Conservation (phyloP, 2,329 filamentous ascomycete species). For the Claviceps fusiformis region DNA sequence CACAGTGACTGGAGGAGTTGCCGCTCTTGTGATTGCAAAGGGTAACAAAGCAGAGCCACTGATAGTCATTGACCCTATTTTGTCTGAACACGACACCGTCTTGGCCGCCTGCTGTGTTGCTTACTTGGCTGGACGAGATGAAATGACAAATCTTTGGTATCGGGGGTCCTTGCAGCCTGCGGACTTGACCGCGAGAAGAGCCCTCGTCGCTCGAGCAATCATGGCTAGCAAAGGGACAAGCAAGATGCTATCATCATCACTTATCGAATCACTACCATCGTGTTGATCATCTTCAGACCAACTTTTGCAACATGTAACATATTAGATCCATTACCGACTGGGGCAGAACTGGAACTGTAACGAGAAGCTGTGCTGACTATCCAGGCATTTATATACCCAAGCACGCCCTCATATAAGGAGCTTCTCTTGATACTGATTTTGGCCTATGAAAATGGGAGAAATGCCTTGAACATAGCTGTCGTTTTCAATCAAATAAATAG, state of each 20-base stretch:
- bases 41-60: conserved; percentile 21
- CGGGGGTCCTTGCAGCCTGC: conserved; percentile 51
- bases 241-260: conserved; percentile 18
- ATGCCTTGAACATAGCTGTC: no score
- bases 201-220: conserved; percentile 25
- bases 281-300: background rate
- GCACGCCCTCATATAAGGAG: no score
- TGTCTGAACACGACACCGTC: conserved; percentile 65
- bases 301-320: background rate
- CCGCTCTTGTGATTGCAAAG: conserved; percentile 50
- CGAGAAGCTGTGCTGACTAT: background rate
- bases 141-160: conserved; percentile 90
- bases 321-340: background rate
- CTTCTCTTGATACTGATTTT: no score
- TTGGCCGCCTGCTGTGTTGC: conserved; percentile 78
- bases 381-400: no score
- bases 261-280: conserved; percentile 21
- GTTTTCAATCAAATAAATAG: no score
- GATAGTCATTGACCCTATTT: conserved; percentile 67
- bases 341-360: no score
- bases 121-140: conserved; percentile 74
- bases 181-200: conserved; percentile 17
- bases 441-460: no score
- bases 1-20: conserved; percentile 76
- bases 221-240: conserved; percentile 26